Base-by-base conservation (phyloP, 2,329 filamentous ascomycete genomes). In the Microsporum canis region DNA sequence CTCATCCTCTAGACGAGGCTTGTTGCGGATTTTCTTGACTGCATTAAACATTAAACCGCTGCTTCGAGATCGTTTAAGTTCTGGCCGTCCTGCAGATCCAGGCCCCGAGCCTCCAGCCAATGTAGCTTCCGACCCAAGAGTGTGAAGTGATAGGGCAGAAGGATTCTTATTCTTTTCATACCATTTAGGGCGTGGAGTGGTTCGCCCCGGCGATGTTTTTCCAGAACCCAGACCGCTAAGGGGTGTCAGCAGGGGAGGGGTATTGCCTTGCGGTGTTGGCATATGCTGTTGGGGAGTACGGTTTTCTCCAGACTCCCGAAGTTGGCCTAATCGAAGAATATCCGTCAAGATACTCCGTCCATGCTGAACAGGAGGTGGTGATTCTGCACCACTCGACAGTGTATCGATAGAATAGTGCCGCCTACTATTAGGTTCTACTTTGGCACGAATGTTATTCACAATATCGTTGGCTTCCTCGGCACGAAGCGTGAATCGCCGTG, bases 1-100 rank as follows among this genome's bases (percentile, higher is more conserved):
- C 63, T 84, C 79, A 14, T 83, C 77, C 59, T 74, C 71, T 1
- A 72, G 64, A 23, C 67, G 63, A 10, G 31, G 51, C 29, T 60
- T 64, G 17, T 49, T 45, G 6, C 43, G 31, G 2, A 61, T 53
- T 17, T 63, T 61, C 62, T 70, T 74, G n/a, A 68, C 63, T 36
- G 65, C 60, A 4, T 63, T 65, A 3, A 68, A 63, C 17, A 74
- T 60, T 34, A 71, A 66, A 29, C 71, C 69, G 56, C 70, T 75
- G 59, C 74, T 75, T 51, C 65, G 68, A 5, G 74, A 74, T 51
- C 70, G 70, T 61, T 71, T 72, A 57, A 75, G 68, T 61, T 69
- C 68, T 31, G 68, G 43, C 14, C 34, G 33, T n/a, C 60, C 49
- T 10, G 58, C 8, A 31, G 49, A 17, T 23, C 31, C 49, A 55